phyloP scores from a whole-genome alignment of 2,329 filamentous ascomycete species.

The Penicillium rolfsii region DNA sequence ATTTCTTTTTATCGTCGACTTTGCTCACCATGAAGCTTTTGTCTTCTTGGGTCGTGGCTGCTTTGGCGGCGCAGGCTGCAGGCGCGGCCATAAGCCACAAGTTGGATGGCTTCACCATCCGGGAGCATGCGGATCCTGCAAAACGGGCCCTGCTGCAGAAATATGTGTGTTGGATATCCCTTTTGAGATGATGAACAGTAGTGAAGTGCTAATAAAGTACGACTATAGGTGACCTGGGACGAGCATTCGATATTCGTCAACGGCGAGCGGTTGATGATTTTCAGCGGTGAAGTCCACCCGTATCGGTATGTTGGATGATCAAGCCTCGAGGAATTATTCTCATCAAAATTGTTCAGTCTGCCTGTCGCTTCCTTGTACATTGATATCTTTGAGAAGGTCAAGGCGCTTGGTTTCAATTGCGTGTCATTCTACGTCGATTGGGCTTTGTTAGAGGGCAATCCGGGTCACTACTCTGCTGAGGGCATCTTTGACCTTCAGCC shows the following conservation, averaged over 20 bases:
- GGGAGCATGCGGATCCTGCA: conserved; percentile 39
- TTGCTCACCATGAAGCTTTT: conserved; percentile 44
- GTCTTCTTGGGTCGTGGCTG: conserved; percentile 36
- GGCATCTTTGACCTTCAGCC: conserved; percentile 73
- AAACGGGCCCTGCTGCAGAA: conserved; percentile 58
- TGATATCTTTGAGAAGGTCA: conserved; percentile 81
- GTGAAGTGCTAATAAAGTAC: background rate
- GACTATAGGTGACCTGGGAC: conserved; percentile 67
- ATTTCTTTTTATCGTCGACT: background rate
- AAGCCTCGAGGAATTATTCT: background rate
- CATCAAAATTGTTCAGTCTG: conserved; percentile 44
- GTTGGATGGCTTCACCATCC: conserved; percentile 53
- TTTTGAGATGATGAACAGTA: background rate
- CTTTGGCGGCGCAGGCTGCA: conserved; percentile 50
- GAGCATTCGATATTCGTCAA: conserved; percentile 70
- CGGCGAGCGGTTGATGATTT: conserved; percentile 71
- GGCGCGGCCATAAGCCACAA: conserved; percentile 56
- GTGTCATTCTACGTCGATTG: conserved; percentile 81
- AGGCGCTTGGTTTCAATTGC: conserved; percentile 75
- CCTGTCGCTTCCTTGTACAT: conserved; percentile 67
- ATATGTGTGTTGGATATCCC: conserved; percentile 50
- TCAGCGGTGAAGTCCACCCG: conserved; percentile 74
- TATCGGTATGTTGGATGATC: conserved; percentile 52
- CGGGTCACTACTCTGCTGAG: conserved; percentile 68
- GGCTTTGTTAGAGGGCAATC: conserved; percentile 75